Evolutionary conservation across 2,329 filamentous ascomycete genomes (phyloP).

Genomic region (Cladosporium sp.): DNA sequence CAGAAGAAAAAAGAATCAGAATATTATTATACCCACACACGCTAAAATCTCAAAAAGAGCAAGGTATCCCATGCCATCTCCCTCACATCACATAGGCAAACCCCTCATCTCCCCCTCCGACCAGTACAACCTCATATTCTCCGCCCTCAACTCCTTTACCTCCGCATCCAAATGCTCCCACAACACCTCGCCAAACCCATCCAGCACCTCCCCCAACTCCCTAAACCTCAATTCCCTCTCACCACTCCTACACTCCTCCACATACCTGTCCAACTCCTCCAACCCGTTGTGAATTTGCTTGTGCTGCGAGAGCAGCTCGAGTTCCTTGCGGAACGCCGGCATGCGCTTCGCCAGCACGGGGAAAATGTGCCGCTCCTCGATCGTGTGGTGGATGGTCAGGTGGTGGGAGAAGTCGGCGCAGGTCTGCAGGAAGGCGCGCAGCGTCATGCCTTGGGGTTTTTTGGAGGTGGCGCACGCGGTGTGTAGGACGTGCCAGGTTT

Average conservation of each 20-base stretch:
- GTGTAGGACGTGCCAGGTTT: constrained; percentile 68
- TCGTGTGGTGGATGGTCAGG: constrained; percentile 73
- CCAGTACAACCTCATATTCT: constrained; percentile 88
- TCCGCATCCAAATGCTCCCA: constrained; percentile 84
- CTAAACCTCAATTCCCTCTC: constrained; percentile 55
- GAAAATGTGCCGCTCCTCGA: constrained; percentile 80
- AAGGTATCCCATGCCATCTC: neutral
- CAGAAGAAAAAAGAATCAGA: neutral
- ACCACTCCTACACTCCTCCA: constrained; percentile 43
- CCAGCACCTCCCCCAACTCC: constrained; percentile 67
- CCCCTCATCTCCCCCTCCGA: constrained; percentile 66
- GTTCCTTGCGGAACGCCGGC: constrained; percentile 67
- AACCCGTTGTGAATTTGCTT: constrained; percentile 66
- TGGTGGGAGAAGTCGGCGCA: constrained; percentile 67
- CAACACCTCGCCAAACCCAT: constrained; percentile 71
- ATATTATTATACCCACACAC: neutral
- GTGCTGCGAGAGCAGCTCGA: constrained; percentile 70
- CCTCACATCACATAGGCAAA: constrained; percentile 57
- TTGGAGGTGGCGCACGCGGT: constrained; percentile 56
- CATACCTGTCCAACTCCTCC: constrained; percentile 31
- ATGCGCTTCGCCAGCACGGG: constrained; percentile 72
- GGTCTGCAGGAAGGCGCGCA: constrained; percentile 63
- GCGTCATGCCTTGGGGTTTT: constrained; percentile 60
- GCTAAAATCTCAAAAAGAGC: too few relatives aligned
- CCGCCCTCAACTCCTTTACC: constrained; percentile 70